These are phyloP conservation scores for Limnanthes douglasii DNA, from an alignment of 345 rosid species.

Conservation along the genomic window DNA sequence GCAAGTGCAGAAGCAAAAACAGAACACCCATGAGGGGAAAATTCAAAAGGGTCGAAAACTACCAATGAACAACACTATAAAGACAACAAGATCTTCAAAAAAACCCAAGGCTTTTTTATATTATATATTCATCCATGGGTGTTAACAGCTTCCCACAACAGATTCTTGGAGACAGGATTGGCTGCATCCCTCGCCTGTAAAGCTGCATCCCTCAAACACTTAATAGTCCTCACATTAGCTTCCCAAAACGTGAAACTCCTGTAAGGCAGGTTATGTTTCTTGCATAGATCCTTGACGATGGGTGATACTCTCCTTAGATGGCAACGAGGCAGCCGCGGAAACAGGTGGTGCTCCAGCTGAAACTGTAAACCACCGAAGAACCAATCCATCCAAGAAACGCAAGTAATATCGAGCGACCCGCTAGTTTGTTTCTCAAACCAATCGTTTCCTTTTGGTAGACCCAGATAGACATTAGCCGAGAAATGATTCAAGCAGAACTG, in stretches of 20 bases:
- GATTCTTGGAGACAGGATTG: constrained; percentile 25
- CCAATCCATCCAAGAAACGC: constrained; percentile 64
- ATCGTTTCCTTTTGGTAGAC: constrained; percentile 24
- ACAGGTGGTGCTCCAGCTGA: constrained; percentile 61
- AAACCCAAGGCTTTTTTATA: not conserved
- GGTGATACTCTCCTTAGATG: constrained; percentile 31
- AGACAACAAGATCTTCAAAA: constrained; percentile 3
- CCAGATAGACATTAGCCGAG: constrained; percentile 30
- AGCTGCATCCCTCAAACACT: constrained; percentile 25
- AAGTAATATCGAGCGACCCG: constrained; percentile 27
- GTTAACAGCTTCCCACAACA: constrained; percentile 34
- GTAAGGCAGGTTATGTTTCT: constrained; percentile 32
- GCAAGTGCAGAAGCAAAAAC: too few species aligned
- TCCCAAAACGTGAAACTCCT: constrained; percentile 21
- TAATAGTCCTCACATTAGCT: constrained; percentile 25
- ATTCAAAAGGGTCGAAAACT: too few species aligned
- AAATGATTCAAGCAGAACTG: constrained; percentile 47
- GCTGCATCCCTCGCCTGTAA: constrained; percentile 30
- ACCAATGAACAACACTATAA: constrained; percentile 5
- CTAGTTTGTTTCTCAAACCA: constrained; percentile 36
- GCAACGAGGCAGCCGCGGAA: constrained; percentile 36
- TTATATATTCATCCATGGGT: not conserved
- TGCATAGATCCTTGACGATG: constrained; percentile 30
- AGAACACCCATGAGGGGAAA: too few species aligned
- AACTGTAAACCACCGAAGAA: constrained; percentile 68